Conservation (phyloP, 441 rosid species). For the Populus hybrid region DNA sequence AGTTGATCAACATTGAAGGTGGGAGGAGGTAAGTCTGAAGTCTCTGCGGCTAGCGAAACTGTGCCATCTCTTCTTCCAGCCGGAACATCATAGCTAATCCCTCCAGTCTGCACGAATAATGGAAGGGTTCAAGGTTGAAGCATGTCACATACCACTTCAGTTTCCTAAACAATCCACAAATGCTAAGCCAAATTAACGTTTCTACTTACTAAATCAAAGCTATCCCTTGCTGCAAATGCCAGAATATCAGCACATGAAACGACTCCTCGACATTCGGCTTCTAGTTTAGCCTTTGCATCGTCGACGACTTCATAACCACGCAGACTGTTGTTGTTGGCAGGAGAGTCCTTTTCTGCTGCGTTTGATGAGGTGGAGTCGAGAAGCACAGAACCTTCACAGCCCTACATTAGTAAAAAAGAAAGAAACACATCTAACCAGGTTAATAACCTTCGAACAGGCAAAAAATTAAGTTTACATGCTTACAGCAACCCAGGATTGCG, state of each 20-base stretch:
- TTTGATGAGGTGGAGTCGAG: constrained; percentile 2
- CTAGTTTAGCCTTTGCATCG: constrained; percentile 7
- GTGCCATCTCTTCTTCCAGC: constrained; percentile 50
- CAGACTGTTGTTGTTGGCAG: not conserved
- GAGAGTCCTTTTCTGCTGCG: constrained; percentile 1
- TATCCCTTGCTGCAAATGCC: constrained; percentile 13
- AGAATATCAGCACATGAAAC: constrained; percentile 18
- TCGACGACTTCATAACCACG: constrained; percentile 8
- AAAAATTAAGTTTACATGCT: not conserved
- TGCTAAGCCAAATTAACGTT: not conserved
- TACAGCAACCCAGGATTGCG: too few relatives aligned
- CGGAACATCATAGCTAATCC: not conserved
- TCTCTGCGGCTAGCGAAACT: constrained; percentile 35
- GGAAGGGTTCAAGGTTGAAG: not conserved
- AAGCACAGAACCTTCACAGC: constrained; percentile 13
- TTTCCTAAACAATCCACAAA: not conserved
- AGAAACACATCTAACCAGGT: not conserved
- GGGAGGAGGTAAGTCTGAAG: constrained; percentile 35
- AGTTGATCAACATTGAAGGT: constrained; percentile 33
- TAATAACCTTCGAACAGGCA: not conserved
- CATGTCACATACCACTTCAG: not conserved
- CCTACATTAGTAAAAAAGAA: not conserved
- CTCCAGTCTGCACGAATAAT: not conserved
- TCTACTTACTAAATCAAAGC: constrained; percentile 7
- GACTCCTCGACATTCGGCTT: constrained; percentile 2